Base-by-base conservation (phyloP, 306 rosid species). In the Begonia loranthoides region DNA sequence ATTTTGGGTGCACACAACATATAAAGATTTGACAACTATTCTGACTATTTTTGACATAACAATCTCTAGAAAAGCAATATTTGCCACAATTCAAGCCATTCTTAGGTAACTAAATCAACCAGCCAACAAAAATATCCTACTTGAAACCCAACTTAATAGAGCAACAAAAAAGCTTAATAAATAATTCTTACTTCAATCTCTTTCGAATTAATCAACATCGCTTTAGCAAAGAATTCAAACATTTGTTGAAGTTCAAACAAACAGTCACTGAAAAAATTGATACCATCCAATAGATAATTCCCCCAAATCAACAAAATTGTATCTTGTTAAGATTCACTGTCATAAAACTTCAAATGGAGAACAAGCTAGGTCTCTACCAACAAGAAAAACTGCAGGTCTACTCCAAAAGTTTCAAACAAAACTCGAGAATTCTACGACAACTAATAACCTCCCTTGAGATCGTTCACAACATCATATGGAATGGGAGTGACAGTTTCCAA, bases 371-470 rank as follows among this genome's bases (percentile, higher is more conserved):
- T 28, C 36, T 28, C 36, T 28, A 28, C 36, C 0, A 28, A 7
- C 36, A 28, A 28, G 9, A 7, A 28, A 28, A 28, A 28, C 6
- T 1, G 6, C 36, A 2, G 9, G 5, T 28, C 3, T 28, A 28
- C 36, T 28, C 36, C 13, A 43, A 11, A 11, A 43, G 15, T 10
- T 10, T n/a, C 47, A 10, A 43, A 10, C n/a, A 10, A 43, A n/a
- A 11, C 47, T 43, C 1, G 47, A 43, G 47, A 28, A 7, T 28
- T 28, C 36, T 4, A 28, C 36, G 36, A 28, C 36, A 28, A 28
- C 55, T 51, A 62, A 50, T 62, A 54, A n/a, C 67, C 67, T 10
- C 67, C 55, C 61, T 63, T 63, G 41, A 63, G 67, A 12, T 63
- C 67, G 45, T 63, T 63, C 13, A 63, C 49, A 11, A 63, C 61